Conservation (phyloP, 768 basidiomycete species). For the Leccinum pellstonianum region DNA sequence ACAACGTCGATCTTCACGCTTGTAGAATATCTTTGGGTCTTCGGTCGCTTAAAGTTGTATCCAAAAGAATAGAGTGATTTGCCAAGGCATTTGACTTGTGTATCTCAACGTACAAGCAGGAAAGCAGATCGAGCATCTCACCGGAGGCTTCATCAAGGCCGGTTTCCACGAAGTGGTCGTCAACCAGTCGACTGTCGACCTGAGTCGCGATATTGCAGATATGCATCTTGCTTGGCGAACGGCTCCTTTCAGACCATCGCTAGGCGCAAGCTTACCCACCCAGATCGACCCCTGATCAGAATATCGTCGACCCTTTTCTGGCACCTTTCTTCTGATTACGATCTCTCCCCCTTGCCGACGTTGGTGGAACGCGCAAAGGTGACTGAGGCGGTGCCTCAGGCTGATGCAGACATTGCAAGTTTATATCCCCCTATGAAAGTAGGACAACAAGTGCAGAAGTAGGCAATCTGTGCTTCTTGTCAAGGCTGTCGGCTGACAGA, state of each 20-base stretch:
- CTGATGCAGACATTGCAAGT: slow-evolving; percentile 25
- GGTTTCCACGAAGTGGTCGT: slow-evolving; percentile 96
- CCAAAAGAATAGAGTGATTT: slow-evolving; percentile 2
- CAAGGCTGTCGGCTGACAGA: slow-evolving; percentile 8
- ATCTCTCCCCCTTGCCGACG: slow-evolving; percentile 62
- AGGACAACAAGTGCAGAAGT: slow-evolving; percentile 86
- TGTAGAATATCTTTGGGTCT: neutral
- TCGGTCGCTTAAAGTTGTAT: slow-evolving; percentile 1
- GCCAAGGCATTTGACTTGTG: neutral
- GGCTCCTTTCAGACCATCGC: slow-evolving; percentile 53
- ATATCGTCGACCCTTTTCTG: slow-evolving; percentile 97
- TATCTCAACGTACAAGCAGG: slow-evolving; percentile 73
- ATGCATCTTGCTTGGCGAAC: neutral
- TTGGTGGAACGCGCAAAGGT: slow-evolving; percentile 50
- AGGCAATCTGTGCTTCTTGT: slow-evolving; percentile 21
- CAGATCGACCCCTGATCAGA: slow-evolving; percentile 86
- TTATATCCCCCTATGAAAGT: slow-evolving; percentile 77
- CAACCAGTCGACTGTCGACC: slow-evolving; percentile 72
- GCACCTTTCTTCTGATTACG: slow-evolving; percentile 85
- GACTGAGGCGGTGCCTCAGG: slow-evolving; percentile 35
- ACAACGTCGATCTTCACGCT: neutral
- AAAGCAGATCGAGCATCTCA: slow-evolving; percentile 89
- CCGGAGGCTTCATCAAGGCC: slow-evolving; percentile 83
- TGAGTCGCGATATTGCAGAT: slow-evolving; percentile 31
- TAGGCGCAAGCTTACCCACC: slow-evolving; percentile 51